Conservation (phyloP, 495 filamentous ascomycete species). For the Penicillium egyptiacum region DNA sequence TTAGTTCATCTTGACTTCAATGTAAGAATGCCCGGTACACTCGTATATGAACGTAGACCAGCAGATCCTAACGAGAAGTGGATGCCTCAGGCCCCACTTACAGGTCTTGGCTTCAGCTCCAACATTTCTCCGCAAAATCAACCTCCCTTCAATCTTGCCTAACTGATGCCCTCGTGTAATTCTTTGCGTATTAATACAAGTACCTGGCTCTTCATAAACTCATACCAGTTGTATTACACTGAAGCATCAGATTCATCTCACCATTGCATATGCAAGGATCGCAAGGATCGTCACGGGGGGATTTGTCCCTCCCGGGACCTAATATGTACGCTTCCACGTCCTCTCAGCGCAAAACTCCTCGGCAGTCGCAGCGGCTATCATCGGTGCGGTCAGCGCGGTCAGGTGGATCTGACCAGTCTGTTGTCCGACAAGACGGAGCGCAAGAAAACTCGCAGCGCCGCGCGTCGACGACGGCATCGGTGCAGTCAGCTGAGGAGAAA, state of each 20-base stretch:
- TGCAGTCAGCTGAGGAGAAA: slow-evolving; percentile 25
- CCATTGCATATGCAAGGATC: slow-evolving; percentile 18
- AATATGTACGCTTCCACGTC: slow-evolving; percentile 32
- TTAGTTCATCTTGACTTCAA: not conserved
- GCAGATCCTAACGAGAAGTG: too few relatives aligned
- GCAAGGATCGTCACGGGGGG: slow-evolving; percentile 26
- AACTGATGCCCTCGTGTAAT: not conserved
- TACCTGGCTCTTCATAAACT: not conserved
- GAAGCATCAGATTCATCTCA: not conserved
- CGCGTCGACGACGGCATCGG: slow-evolving; percentile 16
- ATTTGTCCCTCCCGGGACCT: slow-evolving; percentile 25
- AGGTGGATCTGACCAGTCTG: slow-evolving; percentile 17
- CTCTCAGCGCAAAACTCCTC: slow-evolving; percentile 32
- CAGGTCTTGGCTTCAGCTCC: slow-evolving; percentile 18
- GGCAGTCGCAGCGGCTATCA: slow-evolving; percentile 32
- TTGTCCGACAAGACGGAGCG: slow-evolving; percentile 13
- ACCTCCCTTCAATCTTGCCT: slow-evolving; percentile 1
- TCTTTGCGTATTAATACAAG: not conserved
- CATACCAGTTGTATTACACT: not conserved
- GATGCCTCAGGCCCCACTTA: slow-evolving; percentile 22
- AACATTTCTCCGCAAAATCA: slow-evolving; percentile 16
- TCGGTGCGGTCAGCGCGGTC: slow-evolving; percentile 23
- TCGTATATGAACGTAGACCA: not conserved
- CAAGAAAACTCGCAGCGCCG: slow-evolving; percentile 12
- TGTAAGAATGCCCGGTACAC: not conserved